Evolutionary conservation across 306 rosid species (phyloP).

Genomic region (Notholithocarpus densiflorus): DNA sequence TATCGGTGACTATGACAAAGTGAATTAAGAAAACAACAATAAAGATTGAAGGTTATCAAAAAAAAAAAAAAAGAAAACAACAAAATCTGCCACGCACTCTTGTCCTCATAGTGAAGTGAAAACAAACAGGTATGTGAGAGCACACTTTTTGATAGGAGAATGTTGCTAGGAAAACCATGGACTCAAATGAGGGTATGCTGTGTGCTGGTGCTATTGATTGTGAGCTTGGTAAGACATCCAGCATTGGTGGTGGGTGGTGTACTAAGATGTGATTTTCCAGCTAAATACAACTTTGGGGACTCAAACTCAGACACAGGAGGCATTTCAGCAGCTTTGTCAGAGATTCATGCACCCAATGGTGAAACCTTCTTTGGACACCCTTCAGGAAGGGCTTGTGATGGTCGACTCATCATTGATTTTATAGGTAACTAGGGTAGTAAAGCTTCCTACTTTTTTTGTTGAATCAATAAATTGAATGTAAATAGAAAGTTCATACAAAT

Average conservation of each 20-base stretch:
- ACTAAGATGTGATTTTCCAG: conserved; percentile 52
- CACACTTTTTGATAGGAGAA: too few species aligned
- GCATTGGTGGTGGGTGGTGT: conserved; percentile 2
- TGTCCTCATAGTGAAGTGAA: neutral
- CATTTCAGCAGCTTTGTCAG: conserved; percentile 47
- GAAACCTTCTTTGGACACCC: conserved; percentile 70
- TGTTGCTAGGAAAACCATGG: neutral
- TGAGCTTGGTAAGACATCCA: conserved; percentile 10
- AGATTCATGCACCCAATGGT: conserved; percentile 61
- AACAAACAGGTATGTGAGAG: neutral
- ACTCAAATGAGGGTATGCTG: neutral
- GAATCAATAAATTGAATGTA: neutral
- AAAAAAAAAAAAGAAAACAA: too few species aligned
- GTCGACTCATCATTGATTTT: conserved; percentile 77
- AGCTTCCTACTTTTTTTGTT: neutral
- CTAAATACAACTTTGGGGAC: conserved; percentile 89
- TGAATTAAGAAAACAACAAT: too few species aligned
- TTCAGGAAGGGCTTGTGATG: conserved; percentile 75
- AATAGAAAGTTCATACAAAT: neutral
- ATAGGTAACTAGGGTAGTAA: conserved; percentile 37
- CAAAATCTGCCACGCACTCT: too few species aligned
- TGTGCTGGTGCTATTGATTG: conserved; percentile 13
- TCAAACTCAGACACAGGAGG: conserved; percentile 95
- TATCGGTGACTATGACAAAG: too few species aligned
- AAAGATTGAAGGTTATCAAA: too few species aligned